Conservation (phyloP, 768 basidiomycete species). For the Mycena galopus region DNA sequence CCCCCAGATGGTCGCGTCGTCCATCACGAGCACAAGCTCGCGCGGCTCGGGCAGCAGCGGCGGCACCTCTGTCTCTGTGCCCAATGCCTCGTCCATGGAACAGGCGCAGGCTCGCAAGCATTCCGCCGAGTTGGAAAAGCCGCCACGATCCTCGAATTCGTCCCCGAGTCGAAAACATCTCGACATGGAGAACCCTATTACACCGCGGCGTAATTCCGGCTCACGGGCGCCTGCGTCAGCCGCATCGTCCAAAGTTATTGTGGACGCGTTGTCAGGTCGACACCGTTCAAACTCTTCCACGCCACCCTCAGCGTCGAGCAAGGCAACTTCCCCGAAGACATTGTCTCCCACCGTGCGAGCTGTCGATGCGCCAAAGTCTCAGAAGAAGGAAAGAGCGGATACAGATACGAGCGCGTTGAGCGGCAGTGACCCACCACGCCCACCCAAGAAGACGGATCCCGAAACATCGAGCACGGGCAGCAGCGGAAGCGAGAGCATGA, state of each 20-base stretch:
- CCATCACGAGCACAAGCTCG: constrained; percentile 54
- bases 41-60: constrained; percentile 55
- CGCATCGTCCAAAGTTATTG: constrained; percentile 54
- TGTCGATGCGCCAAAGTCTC: constrained; percentile 35
- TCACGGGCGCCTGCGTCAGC: constrained; percentile 61
- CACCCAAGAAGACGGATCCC: constrained; percentile 50
- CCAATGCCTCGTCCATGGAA: constrained; percentile 62
- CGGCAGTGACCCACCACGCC: constrained; percentile 55
- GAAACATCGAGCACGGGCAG: constrained; percentile 63
- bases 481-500: constrained; percentile 74
- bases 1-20: constrained; percentile 59
- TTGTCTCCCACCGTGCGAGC: constrained; percentile 39
- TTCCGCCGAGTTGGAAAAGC: constrained; percentile 58
- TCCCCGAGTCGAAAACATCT: constrained; percentile 72
- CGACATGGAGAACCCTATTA: constrained; percentile 64
- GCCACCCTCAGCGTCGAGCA: constrained; percentile 40
- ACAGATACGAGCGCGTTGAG: constrained; percentile 62
- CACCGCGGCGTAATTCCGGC: constrained; percentile 61
- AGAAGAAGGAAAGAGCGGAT: constrained; percentile 53
- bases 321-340: constrained; percentile 32
- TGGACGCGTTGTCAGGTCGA: constrained; percentile 48
- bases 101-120: constrained; percentile 53
- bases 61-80: constrained; percentile 59
- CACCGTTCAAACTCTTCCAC: constrained; percentile 46
- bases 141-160: constrained; percentile 67